Evolutionary conservation across 106 monocot genomes (phyloP).

Genomic region (Allium fistulosum): DNA sequence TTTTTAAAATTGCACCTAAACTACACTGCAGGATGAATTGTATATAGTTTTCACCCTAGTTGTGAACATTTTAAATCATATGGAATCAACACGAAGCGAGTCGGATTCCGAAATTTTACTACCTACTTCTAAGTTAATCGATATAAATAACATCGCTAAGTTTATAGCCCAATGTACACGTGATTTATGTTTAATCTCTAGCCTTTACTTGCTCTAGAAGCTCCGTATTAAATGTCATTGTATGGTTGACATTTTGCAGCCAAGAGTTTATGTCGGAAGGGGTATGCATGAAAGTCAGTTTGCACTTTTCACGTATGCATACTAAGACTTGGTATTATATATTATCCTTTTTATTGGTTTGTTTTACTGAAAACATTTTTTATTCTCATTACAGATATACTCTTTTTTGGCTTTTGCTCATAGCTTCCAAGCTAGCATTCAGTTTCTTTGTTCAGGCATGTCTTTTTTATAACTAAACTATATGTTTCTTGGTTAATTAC

Average conservation of each 20-base stretch:
- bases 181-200: neutral
- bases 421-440: constrained; percentile 79
- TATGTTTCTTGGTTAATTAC: neutral
- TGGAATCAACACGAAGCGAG: no score
- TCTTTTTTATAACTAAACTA: constrained; percentile 1
- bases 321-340: neutral
- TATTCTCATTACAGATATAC: constrained; percentile 66
- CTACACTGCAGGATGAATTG: no score
- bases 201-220: neutral
- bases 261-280: constrained; percentile 91
- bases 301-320: constrained; percentile 86
- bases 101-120: neutral
- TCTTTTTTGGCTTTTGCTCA: constrained; percentile 81
- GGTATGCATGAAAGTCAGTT: constrained; percentile 99
- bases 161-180: no score
- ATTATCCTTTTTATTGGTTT: neutral
- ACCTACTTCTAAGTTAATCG: no score
- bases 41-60: no score
- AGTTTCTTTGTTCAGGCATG: constrained; percentile 76
- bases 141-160: neutral
- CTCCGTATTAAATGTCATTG: neutral
- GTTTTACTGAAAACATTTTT: constrained; percentile 4
- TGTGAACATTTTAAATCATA: no score
- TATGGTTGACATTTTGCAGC: constrained; percentile 27
- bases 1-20: no score